phyloP scores from a whole-genome alignment of 805 yeast genomes.

The Komagataella pseudopastoris region DNA sequence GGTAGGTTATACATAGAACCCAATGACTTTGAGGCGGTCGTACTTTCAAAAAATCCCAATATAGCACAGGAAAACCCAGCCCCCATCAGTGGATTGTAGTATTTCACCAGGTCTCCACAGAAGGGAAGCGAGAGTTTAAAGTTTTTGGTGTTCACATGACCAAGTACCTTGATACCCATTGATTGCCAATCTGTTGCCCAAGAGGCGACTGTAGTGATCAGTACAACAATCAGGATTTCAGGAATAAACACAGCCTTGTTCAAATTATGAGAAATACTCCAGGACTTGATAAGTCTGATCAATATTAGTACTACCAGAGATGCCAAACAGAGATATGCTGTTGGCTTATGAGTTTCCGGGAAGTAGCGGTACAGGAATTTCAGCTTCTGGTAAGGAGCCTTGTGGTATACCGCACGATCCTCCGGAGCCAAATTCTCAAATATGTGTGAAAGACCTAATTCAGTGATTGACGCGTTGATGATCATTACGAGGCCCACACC shows the following conservation, averaged over 20 bases:
- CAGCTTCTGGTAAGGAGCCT: constrained; percentile 63
- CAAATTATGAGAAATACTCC: constrained; percentile 16
- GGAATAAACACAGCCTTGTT: constrained; percentile 56
- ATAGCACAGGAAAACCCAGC: constrained; percentile 70
- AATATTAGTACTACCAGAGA: constrained; percentile 35
- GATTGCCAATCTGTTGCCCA: constrained; percentile 29
- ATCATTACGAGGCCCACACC: constrained; percentile 82
- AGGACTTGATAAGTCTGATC: constrained; percentile 25
- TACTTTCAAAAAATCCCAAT: constrained; percentile 84
- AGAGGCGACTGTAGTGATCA: constrained; percentile 32
- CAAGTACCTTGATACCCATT: constrained; percentile 54
- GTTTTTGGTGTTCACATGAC: constrained; percentile 41
- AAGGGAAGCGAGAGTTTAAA: constrained; percentile 49
- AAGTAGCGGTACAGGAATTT: constrained; percentile 38
- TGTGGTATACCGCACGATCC: constrained; percentile 25
- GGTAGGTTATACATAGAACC: constrained; percentile 62
- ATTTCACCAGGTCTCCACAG: constrained; percentile 24
- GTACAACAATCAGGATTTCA: constrained; percentile 70
- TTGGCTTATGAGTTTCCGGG: constrained; percentile 36
- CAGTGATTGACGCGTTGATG: constrained; percentile 57
- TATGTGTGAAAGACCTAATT: constrained; percentile 48
- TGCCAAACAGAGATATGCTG: constrained; percentile 42
- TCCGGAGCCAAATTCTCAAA: constrained; percentile 28
- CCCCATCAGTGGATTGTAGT: constrained; percentile 43
- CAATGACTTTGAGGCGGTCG: constrained; percentile 82